Evolutionary conservation across 1,284 basidiomycete species (phyloP).

Genomic region (Ustilago nuda): DNA sequence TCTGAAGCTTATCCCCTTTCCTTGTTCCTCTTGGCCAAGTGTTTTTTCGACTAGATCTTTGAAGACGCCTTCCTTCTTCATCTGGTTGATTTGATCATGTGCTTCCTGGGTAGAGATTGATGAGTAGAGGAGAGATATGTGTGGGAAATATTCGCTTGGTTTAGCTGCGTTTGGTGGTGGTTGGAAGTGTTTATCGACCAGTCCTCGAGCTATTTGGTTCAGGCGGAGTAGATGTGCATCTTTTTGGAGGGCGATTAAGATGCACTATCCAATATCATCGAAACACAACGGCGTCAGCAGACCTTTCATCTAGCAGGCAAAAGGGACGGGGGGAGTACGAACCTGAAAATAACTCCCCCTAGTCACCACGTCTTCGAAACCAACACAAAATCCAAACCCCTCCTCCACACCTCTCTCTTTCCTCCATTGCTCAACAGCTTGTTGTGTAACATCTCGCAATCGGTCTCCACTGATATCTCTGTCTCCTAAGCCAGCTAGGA

Average conservation of each 20-base stretch:
- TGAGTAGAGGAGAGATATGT: slow-evolving; percentile 49
- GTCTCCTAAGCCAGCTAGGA: slow-evolving; percentile 33
- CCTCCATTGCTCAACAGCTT: slow-evolving; percentile 11
- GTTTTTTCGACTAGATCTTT: neutral
- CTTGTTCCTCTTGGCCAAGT: neutral
- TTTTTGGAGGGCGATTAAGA: slow-evolving; percentile 21
- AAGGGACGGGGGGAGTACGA: neutral
- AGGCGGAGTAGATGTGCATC: slow-evolving; percentile 4
- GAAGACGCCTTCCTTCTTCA: slow-evolving; percentile 11
- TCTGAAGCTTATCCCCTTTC: slow-evolving; percentile 9
- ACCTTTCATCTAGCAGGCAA: neutral
- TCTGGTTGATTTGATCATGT: slow-evolving; percentile 15
- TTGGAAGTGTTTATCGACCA: slow-evolving; percentile 13
- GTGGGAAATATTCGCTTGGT: slow-evolving; percentile 33
- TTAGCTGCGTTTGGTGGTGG: slow-evolving; percentile 10
- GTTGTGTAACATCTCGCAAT: neutral
- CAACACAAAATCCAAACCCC: neutral
- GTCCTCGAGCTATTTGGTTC: slow-evolving; percentile 10
- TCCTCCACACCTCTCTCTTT: neutral
- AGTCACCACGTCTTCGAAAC: slow-evolving; percentile 21
- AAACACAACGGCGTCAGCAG: too few relatives aligned
- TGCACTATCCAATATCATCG: slow-evolving; percentile 4
- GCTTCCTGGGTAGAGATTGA: slow-evolving; percentile 22
- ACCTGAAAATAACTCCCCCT: slow-evolving; percentile 36
- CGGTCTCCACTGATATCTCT: neutral